Evolutionary conservation across 2,329 filamentous ascomycete genomes (phyloP).

Genomic region (Blastomyces emzantsi): DNA sequence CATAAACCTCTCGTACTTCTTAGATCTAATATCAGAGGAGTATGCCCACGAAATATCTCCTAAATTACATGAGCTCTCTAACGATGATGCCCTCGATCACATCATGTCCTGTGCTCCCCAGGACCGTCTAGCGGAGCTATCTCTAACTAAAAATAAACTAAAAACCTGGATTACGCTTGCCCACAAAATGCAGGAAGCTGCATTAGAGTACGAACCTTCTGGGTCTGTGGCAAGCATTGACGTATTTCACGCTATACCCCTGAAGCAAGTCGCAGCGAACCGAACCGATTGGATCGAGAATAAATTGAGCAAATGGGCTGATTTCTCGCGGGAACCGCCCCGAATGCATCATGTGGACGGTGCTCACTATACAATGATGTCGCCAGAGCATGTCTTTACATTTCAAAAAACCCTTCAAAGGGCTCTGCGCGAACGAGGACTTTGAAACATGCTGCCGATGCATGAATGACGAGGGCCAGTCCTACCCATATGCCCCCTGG

Average conservation of each 20-base stretch:
- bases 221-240: conserved; percentile 33
- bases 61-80: conserved; percentile 9
- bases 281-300: conserved; percentile 14
- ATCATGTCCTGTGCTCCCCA: conserved; percentile 7
- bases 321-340: conserved; percentile 23
- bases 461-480: background rate
- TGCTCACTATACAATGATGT: conserved; percentile 36
- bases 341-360: conserved; percentile 32
- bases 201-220: conserved; percentile 37
- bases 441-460: background rate
- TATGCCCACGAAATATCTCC: conserved; percentile 17
- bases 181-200: conserved; percentile 31
- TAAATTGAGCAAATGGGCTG: conserved; percentile 28
- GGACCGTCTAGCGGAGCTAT: conserved; percentile 26
- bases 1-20: conserved; percentile 33
- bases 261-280: conserved; percentile 22
- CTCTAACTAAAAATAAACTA: conserved; percentile 22
- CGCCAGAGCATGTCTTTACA: conserved; percentile 27
- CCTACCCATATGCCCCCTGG: background rate
- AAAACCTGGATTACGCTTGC: conserved; percentile 29
- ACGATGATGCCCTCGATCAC: conserved; percentile 14
- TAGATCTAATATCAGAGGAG: conserved; percentile 30
- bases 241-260: conserved; percentile 35
- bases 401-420: conserved; percentile 24
- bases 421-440: conserved; percentile 7